Evolutionary conservation across 78 protist genomes (phyloP).

Genomic region (Mastigamoeba balamuthi): DNA sequence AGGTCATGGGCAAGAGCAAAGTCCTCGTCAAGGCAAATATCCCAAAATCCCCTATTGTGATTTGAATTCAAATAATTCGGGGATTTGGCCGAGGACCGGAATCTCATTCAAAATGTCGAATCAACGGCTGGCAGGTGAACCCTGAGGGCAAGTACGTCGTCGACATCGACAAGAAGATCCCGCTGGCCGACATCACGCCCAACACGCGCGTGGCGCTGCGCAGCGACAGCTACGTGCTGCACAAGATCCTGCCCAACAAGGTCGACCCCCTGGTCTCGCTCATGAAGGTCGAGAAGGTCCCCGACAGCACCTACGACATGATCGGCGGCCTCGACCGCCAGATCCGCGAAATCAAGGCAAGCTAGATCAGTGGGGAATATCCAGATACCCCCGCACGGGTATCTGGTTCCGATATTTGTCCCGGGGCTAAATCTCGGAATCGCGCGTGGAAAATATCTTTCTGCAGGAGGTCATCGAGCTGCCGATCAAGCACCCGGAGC

Average conservation of each 20-base stretch:
- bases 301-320: constrained; percentile 97
- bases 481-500: constrained; percentile 99
- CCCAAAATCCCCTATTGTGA: not conserved
- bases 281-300: constrained; percentile 95
- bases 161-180: constrained; percentile 85
- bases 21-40: constrained; percentile 75
- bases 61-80: not conserved
- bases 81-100: not conserved
- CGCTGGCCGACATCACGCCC: constrained; percentile 62
- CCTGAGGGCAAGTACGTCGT: constrained; percentile 98
- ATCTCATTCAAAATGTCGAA: not conserved
- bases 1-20: constrained; percentile 87
- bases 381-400: too few species aligned
- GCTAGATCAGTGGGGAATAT: too few species aligned
- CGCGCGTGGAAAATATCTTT: too few species aligned
- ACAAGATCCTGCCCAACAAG: constrained; percentile 91
- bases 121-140: constrained; percentile 38
- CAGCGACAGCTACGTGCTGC: constrained; percentile 79
- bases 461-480: constrained; percentile 86
- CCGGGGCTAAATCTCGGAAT: too few species aligned
- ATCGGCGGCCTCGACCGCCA: constrained; percentile 99
- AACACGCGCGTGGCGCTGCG: constrained; percentile 87
- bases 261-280: constrained; percentile 52
- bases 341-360: constrained; percentile 97
- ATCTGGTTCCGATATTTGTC: too few species aligned